Evolutionary conservation across 2,329 filamentous ascomycete genomes (phyloP).

Genomic region (Pezicula rhizophila): DNA sequence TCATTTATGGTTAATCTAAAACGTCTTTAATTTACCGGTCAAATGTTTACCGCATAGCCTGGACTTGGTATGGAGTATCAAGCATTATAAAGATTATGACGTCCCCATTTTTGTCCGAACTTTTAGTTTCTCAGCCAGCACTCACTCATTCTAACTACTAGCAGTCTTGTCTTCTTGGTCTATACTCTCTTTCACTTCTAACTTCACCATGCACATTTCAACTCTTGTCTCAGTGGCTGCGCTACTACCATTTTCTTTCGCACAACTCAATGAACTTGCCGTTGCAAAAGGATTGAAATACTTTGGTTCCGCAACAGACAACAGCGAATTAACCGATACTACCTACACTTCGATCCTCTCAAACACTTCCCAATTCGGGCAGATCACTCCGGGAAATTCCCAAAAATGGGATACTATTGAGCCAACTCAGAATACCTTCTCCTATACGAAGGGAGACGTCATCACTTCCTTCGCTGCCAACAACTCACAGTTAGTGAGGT

Average conservation of each 20-base stretch:
- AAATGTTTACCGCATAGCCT: neutral
- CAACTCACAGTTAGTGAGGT: constrained; percentile 46
- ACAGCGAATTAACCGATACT: constrained; percentile 38
- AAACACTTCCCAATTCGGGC: constrained; percentile 53
- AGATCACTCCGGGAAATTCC: constrained; percentile 58
- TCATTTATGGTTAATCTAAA: neutral
- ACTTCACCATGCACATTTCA: constrained; percentile 1
- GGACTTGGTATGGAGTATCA: neutral
- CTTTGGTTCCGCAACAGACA: constrained; percentile 55
- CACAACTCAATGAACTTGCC: constrained; percentile 34
- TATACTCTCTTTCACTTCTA: neutral
- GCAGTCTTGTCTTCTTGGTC: neutral
- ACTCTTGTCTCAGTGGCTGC: constrained; percentile 3
- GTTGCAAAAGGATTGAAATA: constrained; percentile 48
- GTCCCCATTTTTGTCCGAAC: neutral
- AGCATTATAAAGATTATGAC: neutral
- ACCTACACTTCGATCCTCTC: constrained; percentile 50
- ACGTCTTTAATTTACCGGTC: neutral
- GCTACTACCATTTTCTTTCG: constrained; percentile 7
- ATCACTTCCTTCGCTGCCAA: constrained; percentile 43
- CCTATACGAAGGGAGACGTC: constrained; percentile 51
- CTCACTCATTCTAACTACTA: neutral
- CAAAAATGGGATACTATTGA: constrained; percentile 61
- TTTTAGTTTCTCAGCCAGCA: neutral
- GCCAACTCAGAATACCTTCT: constrained; percentile 49